Conservation (phyloP, 2,329 filamentous ascomycete species). For the Botrytis medusae region DNA sequence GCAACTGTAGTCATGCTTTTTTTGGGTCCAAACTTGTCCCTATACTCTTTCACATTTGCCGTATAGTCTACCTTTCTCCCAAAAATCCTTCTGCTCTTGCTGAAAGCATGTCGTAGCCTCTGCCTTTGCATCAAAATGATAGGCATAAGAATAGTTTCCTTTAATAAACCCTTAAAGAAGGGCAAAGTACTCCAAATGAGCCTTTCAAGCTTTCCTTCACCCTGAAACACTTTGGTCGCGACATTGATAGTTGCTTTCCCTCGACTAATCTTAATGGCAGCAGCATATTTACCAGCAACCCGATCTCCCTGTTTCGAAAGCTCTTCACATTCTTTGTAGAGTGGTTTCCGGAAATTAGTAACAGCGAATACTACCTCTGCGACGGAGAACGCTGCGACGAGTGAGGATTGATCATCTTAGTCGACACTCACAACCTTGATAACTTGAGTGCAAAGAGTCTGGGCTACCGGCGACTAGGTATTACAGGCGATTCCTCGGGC, state of each 20-base stretch:
- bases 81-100: neutral
- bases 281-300: conserved; percentile 29
- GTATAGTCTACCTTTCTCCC: neutral
- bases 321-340: conserved; percentile 23
- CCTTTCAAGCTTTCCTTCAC: neutral
- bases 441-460: conserved; percentile 43
- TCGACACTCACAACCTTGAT: conserved; percentile 45
- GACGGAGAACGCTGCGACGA: conserved; percentile 40
- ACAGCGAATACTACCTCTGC: conserved; percentile 44
- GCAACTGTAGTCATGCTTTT: neutral
- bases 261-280: neutral
- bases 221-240: neutral
- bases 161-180: neutral
- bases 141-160: neutral
- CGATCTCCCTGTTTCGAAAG: conserved; percentile 28
- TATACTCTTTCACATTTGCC: neutral
- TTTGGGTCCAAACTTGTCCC: neutral
- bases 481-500: conserved; percentile 49
- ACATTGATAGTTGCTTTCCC: neutral
- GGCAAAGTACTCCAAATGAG: neutral
- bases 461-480: conserved; percentile 43
- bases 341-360: conserved; percentile 40
- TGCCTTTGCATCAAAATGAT: neutral
- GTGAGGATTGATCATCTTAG: conserved; percentile 27
- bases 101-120: neutral